These are phyloP conservation scores for Epichloe gansuensis DNA, from an alignment of 2,329 filamentous ascomycete genomes.

Conservation along the genomic window DNA sequence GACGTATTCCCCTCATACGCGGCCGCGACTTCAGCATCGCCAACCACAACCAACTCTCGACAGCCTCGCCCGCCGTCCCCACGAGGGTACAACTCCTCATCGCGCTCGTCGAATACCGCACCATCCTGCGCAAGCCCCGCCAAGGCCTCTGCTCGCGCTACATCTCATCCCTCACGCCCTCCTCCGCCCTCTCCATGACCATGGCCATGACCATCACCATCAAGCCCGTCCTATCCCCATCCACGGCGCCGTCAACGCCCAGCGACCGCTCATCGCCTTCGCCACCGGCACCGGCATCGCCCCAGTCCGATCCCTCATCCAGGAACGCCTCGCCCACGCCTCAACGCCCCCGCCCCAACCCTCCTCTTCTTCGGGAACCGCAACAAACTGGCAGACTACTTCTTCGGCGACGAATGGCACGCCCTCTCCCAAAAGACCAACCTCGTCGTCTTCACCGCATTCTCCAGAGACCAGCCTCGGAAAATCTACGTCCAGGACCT, in stretches of 20 bases:
- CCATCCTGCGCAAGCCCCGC: constrained; percentile 70
- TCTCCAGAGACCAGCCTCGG: constrained; percentile 33
- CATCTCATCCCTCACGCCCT: constrained; percentile 49
- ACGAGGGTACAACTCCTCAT: constrained; percentile 56
- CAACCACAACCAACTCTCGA: constrained; percentile 42
- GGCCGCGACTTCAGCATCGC: constrained; percentile 91
- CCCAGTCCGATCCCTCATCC: constrained; percentile 69
- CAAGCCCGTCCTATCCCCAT: constrained; percentile 34
- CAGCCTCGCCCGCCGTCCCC: constrained; percentile 15
- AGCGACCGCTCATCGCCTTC: constrained; percentile 58
- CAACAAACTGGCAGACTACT: constrained; percentile 63
- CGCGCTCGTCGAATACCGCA: constrained; percentile 84
- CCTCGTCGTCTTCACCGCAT: constrained; percentile 28
- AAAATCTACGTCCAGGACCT: constrained; percentile 47
- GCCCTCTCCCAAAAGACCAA: constrained; percentile 11
- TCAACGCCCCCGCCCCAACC: constrained; percentile 22
- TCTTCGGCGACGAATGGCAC: constrained; percentile 69
- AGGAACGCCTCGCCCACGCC: constrained; percentile 44
- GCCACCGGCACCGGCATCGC: constrained; percentile 81
- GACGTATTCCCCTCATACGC: constrained; percentile 67
- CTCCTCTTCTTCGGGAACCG: constrained; percentile 79
- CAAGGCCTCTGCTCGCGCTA: constrained; percentile 88
- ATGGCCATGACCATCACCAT: constrained; percentile 49
- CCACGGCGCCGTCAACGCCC: constrained; percentile 23
- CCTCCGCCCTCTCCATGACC: constrained; percentile 46